Base-by-base conservation (phyloP, 2,329 filamentous ascomycete species). In the Paraconiothyrium sp. region DNA sequence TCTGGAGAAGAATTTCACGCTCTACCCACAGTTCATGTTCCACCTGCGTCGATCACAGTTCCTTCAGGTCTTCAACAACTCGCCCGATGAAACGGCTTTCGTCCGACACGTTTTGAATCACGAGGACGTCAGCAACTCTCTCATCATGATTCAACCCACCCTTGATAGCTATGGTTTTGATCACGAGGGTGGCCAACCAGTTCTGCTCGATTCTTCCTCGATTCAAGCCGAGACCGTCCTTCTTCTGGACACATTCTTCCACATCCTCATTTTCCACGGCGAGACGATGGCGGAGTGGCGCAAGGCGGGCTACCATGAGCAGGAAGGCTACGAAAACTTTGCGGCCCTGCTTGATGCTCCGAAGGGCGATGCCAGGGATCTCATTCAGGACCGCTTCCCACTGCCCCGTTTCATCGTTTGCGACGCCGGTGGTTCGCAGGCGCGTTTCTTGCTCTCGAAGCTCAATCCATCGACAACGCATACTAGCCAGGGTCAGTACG, bases 11-110 rank as follows among this genome's bases (percentile, higher is more conserved):
- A 99, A 99, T 84, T 99, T 99, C 76, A 98, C 94, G 0, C 86
- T 99, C 16, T 99, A 99, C 76, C 95, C 95, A 30, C 95, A 99
- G 78, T 99, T 99, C 82, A 99, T 99, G 95, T 99, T 99, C 85
- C 95, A 99, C 79, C 86, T 99, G 63, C 91, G 95, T 71, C 89
- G 95, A 80, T 97, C 93, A 80, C 95, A 98, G 80, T 99, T 99
- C 84, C 81, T 99, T 67, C 95, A 99, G 76, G 94, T 99, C 60
- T 99, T 99, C 87, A 99, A 99, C 84, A 99, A 98, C 80, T 98
- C 94, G 0, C 95, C 95, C 8, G 95, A 99, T 72, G 95, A 99
- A 81, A 99, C 95, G 27, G 95, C 95, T n/a, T 99, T 99, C 81
- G 97, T 98, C 78, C 88, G 95, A 63, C 95, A 99, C 76, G 93